Evolutionary conservation across 371 early-diverging fungal genomes (phyloP), one percentile per base, ranked within the genome.

Genomic region (Nematocida sp.): DNA sequence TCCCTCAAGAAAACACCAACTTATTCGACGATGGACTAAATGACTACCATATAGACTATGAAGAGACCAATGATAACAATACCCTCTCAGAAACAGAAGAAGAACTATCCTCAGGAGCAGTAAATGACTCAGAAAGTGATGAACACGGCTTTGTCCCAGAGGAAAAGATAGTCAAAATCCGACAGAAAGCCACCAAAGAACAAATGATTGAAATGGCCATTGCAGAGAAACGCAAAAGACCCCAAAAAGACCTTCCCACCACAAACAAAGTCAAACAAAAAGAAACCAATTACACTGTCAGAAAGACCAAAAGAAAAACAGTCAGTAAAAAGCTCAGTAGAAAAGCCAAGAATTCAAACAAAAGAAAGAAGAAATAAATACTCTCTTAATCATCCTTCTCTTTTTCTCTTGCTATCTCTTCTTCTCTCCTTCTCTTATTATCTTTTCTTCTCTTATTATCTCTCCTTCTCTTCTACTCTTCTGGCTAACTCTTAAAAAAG

Each of bases 121-220:
- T 25, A n/a, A 19, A 34, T 19, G 49, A 35, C 27, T 21, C 52
- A 29, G 54, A 53, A 13, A 55, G 54, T 17, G 74, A 70, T 19
- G 40, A 58, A 23, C 7, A 70, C 45, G 74, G 60, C 7, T 70
- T 70, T 70, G 60, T 70, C 11, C 43, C 74, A 9, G 74, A 70
- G 60, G 74, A 70, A 41, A 46, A n/a, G 47, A 70, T 70, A 29
- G 15, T 17, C 2, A 70, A 62, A 55, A 77, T 81, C 4, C 27
- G 53, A 31, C 66, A 61, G 53, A 78, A 75, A 40, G 40, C 34
- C 19, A 66, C 65, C 13, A 80, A 79, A 65, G 78, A 81, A 62
- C 78, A 81, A 64, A 75, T 57, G 53, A 54, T 62, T 31, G 65
- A 47, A 40, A 51, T 47, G 19, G 63, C 58, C 23, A 77, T 51